A percentile compares a stretch with the other conserved stretches of the same genome.
Evolutionary conservation across 257 asterid genomes (phyloP).

Genomic region (Solanum clarkiae): DNA sequence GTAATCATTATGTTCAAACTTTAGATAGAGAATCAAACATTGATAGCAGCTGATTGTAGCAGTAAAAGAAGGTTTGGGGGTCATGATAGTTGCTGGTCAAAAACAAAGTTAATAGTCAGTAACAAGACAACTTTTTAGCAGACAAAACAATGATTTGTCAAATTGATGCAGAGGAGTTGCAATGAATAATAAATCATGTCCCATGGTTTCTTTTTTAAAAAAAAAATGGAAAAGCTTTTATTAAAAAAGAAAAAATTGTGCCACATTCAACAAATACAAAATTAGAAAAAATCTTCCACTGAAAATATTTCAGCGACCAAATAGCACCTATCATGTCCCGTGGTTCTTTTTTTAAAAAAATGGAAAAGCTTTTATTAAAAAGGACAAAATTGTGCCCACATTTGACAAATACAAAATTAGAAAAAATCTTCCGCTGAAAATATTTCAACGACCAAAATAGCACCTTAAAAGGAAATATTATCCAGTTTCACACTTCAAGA

Average conservation of each 20-base stretch:
- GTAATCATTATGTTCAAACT: background rate
- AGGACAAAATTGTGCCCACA: background rate
- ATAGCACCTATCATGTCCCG: background rate
- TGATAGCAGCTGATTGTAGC: background rate
- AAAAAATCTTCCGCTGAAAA: background rate
- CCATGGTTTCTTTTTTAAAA: background rate
- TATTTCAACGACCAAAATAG: background rate
- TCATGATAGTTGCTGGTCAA: background rate
- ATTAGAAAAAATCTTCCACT: background rate
- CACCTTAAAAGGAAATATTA: background rate
- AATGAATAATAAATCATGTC: background rate
- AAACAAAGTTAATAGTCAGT: background rate
- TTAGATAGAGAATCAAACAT: background rate
- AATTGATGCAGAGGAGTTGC: background rate
- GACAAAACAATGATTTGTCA: background rate
- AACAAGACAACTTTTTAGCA: background rate
- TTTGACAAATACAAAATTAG: background rate
- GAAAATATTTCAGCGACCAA: background rate
- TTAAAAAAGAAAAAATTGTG: background rate
- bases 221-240: background rate
- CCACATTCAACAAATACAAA: background rate
- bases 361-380: background rate
- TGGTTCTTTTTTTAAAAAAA: background rate
- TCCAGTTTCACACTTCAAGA: background rate
- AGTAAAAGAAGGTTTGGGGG: background rate